Evolutionary conservation across 164 flowering plant genomes (phyloP).

Genomic region (Amborella trichopoda): DNA sequence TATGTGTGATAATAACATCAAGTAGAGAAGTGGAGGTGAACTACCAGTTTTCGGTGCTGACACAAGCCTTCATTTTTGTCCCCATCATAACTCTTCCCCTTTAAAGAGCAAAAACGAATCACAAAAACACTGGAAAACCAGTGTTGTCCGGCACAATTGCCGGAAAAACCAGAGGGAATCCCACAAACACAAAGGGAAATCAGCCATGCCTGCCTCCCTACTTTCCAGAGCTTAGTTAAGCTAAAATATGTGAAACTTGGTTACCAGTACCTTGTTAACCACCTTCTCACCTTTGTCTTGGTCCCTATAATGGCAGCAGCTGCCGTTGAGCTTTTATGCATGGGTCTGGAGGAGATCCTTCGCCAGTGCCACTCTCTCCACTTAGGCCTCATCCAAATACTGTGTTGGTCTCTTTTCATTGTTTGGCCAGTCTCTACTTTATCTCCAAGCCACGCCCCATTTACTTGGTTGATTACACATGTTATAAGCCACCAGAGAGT

Average conservation of each 20-base stretch:
- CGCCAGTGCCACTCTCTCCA: background rate
- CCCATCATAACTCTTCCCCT: no score
- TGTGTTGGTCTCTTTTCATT: conserved; percentile 28
- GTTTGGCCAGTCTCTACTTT: no score
- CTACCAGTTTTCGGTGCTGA: no score
- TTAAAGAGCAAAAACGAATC: no score
- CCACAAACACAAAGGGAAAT: no score
- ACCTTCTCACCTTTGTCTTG: background rate
- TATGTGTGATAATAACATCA: no score
- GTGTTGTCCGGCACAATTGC: no score
- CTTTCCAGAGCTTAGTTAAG: background rate
- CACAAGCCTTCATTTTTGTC: no score
- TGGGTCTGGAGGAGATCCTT: background rate
- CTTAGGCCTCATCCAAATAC: conserved; percentile 20
- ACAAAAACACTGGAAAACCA: no score
- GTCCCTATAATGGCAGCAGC: background rate
- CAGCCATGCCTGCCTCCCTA: background rate
- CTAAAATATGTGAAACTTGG: background rate
- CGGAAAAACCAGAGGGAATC: no score
- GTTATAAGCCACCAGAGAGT: conserved; percentile 5
- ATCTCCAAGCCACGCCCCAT: conserved; percentile 7
- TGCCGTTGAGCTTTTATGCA: background rate
- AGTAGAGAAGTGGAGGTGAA: no score
- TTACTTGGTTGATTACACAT: conserved; percentile 3
- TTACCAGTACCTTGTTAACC: background rate